A percentile compares a stretch with the other conserved stretches of the same genome.
These are phyloP conservation scores for Ganoderma lucidum DNA, from an alignment of 1,284 basidiomycete genomes.

Conservation along the genomic window DNA sequence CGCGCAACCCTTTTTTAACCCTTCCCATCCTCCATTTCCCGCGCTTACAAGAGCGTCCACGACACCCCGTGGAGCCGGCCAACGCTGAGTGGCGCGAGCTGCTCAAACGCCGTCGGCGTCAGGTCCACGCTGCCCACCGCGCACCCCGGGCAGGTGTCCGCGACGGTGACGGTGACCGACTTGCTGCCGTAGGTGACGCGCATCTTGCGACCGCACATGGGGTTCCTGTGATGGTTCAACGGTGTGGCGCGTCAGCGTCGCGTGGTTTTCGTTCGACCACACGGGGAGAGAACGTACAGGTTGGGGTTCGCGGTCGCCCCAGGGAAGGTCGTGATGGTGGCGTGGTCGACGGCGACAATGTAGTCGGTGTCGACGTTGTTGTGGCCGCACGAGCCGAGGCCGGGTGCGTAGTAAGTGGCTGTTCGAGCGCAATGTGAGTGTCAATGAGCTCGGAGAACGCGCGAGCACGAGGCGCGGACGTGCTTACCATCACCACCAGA, in stretches of 20 bases:
- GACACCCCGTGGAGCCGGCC: conserved; percentile 34
- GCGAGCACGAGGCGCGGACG: not conserved
- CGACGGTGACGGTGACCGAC: conserved; percentile 47
- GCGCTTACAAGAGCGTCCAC: conserved; percentile 28
- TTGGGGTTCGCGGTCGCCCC: conserved; percentile 32
- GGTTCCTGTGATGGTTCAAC: conserved; percentile 35
- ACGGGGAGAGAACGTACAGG: conserved; percentile 16
- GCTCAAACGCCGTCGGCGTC: conserved; percentile 48
- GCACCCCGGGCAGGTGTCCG: conserved; percentile 54
- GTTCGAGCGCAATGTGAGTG: not conserved
- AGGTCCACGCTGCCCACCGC: conserved; percentile 50
- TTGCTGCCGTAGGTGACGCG: conserved; percentile 26
- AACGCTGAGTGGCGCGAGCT: conserved; percentile 43
- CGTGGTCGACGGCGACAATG: conserved; percentile 29
- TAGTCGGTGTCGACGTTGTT: conserved; percentile 32
- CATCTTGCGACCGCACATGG: conserved; percentile 46
- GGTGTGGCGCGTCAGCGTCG: not conserved
- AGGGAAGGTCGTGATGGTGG: conserved; percentile 31
- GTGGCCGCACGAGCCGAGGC: conserved; percentile 32
- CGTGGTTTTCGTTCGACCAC: not conserved
- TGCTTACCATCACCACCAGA: not conserved
- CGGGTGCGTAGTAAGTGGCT: conserved; percentile 32
- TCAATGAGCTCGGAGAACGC: no score
- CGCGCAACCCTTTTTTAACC: not conserved
- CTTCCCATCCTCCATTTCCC: not conserved